These are phyloP conservation scores for Teratosphaeriaceae sp. DNA, from an alignment of 2,329 filamentous ascomycete species.

Conservation along the genomic window DNA sequence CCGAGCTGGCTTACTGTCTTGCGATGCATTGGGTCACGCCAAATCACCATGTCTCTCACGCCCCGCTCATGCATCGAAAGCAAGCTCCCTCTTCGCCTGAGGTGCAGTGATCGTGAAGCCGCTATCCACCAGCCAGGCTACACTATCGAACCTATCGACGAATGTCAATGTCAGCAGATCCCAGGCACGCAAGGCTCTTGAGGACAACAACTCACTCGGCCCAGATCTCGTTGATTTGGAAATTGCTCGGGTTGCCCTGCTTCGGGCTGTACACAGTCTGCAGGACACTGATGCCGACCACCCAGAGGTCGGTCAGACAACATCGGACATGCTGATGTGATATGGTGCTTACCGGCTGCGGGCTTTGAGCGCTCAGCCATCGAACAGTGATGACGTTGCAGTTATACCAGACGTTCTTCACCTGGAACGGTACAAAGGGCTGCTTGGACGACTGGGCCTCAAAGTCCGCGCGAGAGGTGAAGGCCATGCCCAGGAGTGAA, in stretches of 20 bases:
- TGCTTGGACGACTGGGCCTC: slow-evolving; percentile 10
- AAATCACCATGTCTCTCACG: neutral
- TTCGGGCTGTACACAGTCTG: neutral
- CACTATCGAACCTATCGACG: slow-evolving; percentile 5
- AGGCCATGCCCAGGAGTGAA: slow-evolving; percentile 10
- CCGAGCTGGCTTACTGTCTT: no score
- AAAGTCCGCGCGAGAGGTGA: slow-evolving; percentile 12
- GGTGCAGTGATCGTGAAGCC: slow-evolving; percentile 3
- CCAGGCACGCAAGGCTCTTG: neutral
- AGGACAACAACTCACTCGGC: slow-evolving; percentile 4
- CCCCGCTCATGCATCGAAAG: slow-evolving; percentile 1
- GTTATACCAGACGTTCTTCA: slow-evolving; percentile 15
- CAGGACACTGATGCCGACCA: slow-evolving; percentile 6
- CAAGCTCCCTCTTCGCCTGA: slow-evolving; percentile 6
- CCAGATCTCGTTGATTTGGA: slow-evolving; percentile 9
- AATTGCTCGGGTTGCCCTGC: neutral
- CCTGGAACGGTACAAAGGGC: slow-evolving; percentile 13
- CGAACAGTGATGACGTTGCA: slow-evolving; percentile 15
- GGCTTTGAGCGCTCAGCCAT: slow-evolving; percentile 12
- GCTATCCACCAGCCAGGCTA: slow-evolving; percentile 9
- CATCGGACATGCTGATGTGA: slow-evolving; percentile 3
- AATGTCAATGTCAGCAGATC: neutral
- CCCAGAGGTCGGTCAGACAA: neutral
- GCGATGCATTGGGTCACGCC: neutral
- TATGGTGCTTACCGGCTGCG: slow-evolving; percentile 8